A percentile compares a stretch with the other conserved stretches of the same genome.
These are phyloP conservation scores for Elsinoe ampelina DNA, from an alignment of 2,329 filamentous ascomycete genomes.

Conservation along the genomic window DNA sequence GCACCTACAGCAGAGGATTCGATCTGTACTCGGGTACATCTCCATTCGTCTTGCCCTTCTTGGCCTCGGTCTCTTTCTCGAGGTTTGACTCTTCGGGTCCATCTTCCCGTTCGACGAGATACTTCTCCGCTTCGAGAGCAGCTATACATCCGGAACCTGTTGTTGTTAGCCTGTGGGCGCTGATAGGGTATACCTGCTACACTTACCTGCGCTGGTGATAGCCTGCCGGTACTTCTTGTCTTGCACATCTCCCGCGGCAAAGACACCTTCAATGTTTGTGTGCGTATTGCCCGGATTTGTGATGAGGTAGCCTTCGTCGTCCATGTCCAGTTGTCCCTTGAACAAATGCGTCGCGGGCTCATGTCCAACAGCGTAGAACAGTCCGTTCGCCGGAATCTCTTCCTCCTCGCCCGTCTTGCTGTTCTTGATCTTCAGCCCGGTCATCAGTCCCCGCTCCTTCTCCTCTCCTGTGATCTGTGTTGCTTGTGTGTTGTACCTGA, in stretches of 20 bases:
- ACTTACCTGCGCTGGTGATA: conserved; percentile 88
- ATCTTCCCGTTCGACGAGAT: conserved; percentile 70
- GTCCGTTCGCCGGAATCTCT: conserved; percentile 78
- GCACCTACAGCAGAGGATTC: conserved; percentile 51
- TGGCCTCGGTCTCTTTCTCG: conserved; percentile 40
- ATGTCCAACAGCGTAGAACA: conserved; percentile 97
- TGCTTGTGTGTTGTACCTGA: conserved; percentile 74
- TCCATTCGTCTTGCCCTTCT: conserved; percentile 39
- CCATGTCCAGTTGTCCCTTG: conserved; percentile 80
- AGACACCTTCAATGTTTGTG: conserved; percentile 85
- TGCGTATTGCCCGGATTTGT: conserved; percentile 81
- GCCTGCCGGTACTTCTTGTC: conserved; percentile 98
- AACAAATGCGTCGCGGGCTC: conserved; percentile 87
- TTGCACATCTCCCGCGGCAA: conserved; percentile 94
- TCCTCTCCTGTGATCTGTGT: conserved; percentile 77
- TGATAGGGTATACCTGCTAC: neutral
- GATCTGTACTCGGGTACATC: conserved; percentile 53
- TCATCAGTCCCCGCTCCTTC: conserved; percentile 69
- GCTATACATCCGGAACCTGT: conserved; percentile 87
- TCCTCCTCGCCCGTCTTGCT: conserved; percentile 65
- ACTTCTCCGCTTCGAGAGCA: conserved; percentile 92
- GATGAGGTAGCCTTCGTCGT: conserved; percentile 82
- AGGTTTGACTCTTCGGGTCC: conserved; percentile 40
- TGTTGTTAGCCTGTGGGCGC: neutral
- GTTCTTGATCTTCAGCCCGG: conserved; percentile 74